Base-by-base conservation (phyloP, 2,329 filamentous ascomycete genomes). In the Trichoderma asperellum region DNA sequence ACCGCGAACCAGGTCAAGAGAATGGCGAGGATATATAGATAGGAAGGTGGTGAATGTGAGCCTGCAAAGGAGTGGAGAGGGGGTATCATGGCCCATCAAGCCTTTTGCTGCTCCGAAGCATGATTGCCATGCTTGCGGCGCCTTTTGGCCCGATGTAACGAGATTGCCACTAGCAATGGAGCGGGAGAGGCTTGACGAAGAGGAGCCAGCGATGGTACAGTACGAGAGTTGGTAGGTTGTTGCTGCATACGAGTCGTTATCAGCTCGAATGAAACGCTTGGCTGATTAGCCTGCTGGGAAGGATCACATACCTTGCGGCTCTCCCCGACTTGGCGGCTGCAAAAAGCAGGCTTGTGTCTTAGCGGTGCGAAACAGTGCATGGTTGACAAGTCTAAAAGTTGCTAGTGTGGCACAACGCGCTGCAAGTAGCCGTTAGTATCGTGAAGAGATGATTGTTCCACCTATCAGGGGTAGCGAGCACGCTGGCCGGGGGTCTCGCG, bases 121-220 rank as follows among this genome's bases (percentile, higher is more conserved):
- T 58, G 32, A n/a, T 24, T 14, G 55, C 55, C 34, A 58, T 58
- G 35, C 34, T 64, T 2, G 35, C 27, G 57, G 37, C 24, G 16
- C n/a, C 35, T 27, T 57, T 56, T 56, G 62, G 62, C 4, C 35
- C 62, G 62, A 66, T 66, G 62, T 66, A 66, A 66, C 62, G 37
- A 66, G 37, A 49, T 27, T 27, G 29, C 37, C 53, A 27, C 53
- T 34, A 40, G 32, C 8, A 18, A 21, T 53, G 10, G 6, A 12
- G 56, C 24, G 53, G 40, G 35, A 57, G 29, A 29, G 52, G 61
- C 34, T 37, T 57, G 53, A 11, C 18, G 5, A 29, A 24, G 16
- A 37, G 7, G 40, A 18, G 10, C n/a, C 21, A 10, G 34, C 29
- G n/a, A 35, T 2, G 27, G 24, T 29, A 43, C 32, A 27, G 34